Percentiles rank a stretch among this genome's conserved stretches.
Evolutionary conservation across 805 yeast genomes (phyloP).

Genomic region (Lachancea sp.): DNA sequence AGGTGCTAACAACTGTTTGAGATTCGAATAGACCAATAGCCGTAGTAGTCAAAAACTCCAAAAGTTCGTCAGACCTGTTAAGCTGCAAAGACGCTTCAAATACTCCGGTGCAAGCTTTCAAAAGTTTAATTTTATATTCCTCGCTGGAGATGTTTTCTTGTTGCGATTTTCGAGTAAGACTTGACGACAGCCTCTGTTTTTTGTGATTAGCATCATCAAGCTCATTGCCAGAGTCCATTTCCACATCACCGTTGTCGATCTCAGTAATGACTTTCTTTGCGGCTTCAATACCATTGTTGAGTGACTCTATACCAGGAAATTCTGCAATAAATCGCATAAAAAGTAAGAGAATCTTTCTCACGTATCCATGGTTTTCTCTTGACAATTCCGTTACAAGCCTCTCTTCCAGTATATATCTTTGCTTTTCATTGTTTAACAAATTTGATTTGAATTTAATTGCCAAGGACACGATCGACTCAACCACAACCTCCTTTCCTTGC

Average conservation of each 20-base stretch:
- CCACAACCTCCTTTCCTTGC: conserved; percentile 76
- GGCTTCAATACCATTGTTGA: conserved; percentile 33
- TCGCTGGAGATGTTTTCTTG: conserved; percentile 42
- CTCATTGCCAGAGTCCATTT: conserved; percentile 27
- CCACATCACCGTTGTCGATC: conserved; percentile 36
- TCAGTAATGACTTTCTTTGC: conserved; percentile 36
- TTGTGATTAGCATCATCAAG: conserved; percentile 16
- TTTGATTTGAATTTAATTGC: conserved; percentile 40
- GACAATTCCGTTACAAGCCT: conserved; percentile 51
- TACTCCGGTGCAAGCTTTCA: conserved; percentile 35
- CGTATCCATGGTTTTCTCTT: conserved; percentile 61
- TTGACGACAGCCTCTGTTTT: conserved; percentile 23
- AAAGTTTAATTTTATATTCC: conserved; percentile 38
- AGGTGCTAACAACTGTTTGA: conserved; percentile 37
- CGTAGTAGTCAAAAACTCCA: conserved; percentile 30
- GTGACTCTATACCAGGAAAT: conserved; percentile 31
- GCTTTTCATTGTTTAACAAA: conserved; percentile 29
- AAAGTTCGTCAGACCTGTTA: conserved; percentile 12
- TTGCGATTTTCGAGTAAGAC: conserved; percentile 35
- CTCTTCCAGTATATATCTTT: conserved; percentile 33
- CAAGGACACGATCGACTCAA: conserved; percentile 62
- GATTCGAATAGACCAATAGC: conserved; percentile 27
- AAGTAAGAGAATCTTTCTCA: conserved; percentile 45
- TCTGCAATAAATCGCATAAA: conserved; percentile 45
- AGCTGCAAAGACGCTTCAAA: conserved; percentile 20